These are phyloP conservation scores for Lablab purpureus DNA, from an alignment of 306 rosid genomes.

Conservation along the genomic window DNA sequence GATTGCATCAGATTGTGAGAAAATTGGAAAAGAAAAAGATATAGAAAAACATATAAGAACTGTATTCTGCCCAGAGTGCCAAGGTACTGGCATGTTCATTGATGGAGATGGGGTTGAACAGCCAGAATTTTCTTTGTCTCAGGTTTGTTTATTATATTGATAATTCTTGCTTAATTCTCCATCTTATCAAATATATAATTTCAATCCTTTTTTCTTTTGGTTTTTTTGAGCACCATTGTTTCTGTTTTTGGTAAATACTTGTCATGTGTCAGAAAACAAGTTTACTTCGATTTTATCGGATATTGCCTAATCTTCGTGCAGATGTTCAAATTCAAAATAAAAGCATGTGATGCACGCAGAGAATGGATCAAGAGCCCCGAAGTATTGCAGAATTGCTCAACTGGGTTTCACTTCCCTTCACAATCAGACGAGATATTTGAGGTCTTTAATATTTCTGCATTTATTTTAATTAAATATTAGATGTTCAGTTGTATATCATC, in stretches of 20 bases:
- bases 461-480: slow-evolving; percentile 16
- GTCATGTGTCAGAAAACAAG: neutral
- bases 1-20: slow-evolving; percentile 51
- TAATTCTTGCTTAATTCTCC: slow-evolving; percentile 1
- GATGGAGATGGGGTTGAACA: slow-evolving; percentile 68
- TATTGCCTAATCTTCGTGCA: slow-evolving; percentile 40
- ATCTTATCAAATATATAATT: slow-evolving; percentile 13
- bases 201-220: neutral
- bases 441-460: slow-evolving; percentile 53
- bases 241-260: slow-evolving; percentile 1
- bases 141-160: slow-evolving; percentile 60
- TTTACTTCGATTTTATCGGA: slow-evolving; percentile 7
- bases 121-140: slow-evolving; percentile 52
- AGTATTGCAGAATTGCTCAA: slow-evolving; percentile 77
- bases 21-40: slow-evolving; percentile 52
- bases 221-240: neutral
- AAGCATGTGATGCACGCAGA: slow-evolving; percentile 75
- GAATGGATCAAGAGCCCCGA: slow-evolving; percentile 91
- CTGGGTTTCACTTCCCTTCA: slow-evolving; percentile 78
- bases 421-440: slow-evolving; percentile 57
- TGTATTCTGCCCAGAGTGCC: slow-evolving; percentile 94
- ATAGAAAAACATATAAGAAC: slow-evolving; percentile 46
- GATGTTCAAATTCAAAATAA: slow-evolving; percentile 79
- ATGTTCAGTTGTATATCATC: neutral
- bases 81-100: slow-evolving; percentile 70